phyloP scores from a whole-genome alignment of 306 rosid species.

The Malus sieversii region DNA sequence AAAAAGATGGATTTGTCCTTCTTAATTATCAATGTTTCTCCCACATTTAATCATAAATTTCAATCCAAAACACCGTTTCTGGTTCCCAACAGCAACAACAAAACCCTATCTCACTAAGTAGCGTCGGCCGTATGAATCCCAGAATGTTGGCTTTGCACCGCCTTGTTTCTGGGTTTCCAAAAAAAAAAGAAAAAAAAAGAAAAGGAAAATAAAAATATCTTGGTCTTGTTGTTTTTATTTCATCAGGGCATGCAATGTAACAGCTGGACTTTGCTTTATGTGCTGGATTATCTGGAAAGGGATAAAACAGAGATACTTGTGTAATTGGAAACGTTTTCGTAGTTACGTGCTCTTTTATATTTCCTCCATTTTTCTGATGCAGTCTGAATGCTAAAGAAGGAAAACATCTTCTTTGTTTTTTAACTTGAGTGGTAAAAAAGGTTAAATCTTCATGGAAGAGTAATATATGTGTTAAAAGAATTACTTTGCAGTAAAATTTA shows the following conservation, averaged over 20 bases:
- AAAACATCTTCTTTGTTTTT: slow-evolving; percentile 23
- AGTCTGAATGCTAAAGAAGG: slow-evolving; percentile 28
- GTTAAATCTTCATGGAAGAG: slow-evolving; percentile 24
- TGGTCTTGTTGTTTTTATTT: slow-evolving; percentile 4
- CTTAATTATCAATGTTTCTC: not conserved
- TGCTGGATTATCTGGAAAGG: slow-evolving; percentile 50
- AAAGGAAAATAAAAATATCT: slow-evolving; percentile 1
- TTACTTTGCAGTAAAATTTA: not conserved
- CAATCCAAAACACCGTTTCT: not conserved
- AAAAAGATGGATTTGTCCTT: not conserved
- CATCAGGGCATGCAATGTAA: slow-evolving; percentile 27
- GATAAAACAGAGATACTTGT: slow-evolving; percentile 20
- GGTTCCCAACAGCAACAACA: too few relatives aligned
- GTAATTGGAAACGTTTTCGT: slow-evolving; percentile 27
- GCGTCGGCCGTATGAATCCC: too few relatives aligned
- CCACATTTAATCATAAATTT: not conserved
- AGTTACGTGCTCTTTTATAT: slow-evolving; percentile 56
- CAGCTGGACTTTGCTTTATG: slow-evolving; percentile 45
- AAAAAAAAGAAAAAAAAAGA: not conserved
- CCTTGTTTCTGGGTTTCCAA: not conserved
- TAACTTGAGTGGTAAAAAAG: not conserved
- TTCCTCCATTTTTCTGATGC: slow-evolving; percentile 30
- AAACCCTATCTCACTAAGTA: too few relatives aligned
- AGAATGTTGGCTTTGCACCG: not conserved
- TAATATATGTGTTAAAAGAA: slow-evolving; percentile 21